phyloP scores from a whole-genome alignment of 2,329 filamentous ascomycete species.

The Balansia obtecta region DNA sequence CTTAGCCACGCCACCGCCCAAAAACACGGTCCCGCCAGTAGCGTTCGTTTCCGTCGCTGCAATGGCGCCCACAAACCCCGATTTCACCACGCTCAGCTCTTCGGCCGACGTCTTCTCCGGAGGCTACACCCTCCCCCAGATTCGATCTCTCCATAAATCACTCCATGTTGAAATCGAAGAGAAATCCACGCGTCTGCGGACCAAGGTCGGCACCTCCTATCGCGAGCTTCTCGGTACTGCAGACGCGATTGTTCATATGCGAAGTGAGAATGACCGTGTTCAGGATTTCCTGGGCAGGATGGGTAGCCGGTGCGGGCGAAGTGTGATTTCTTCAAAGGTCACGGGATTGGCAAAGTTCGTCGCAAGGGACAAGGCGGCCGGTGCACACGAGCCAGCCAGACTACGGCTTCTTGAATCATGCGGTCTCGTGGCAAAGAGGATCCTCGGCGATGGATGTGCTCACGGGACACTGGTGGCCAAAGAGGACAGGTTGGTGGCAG shows the following conservation, averaged over 20 bases:
- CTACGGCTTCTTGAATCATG: conserved; percentile 40
- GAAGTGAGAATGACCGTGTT: conserved; percentile 59
- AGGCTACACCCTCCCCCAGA: conserved; percentile 47
- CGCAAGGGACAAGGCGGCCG: conserved; percentile 15
- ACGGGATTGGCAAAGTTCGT: conserved; percentile 39
- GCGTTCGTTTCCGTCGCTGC: conserved; percentile 8
- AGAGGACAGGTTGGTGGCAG: conserved; percentile 41
- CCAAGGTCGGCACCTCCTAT: conserved; percentile 58
- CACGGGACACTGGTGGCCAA: conserved; percentile 19
- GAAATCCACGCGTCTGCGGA: conserved; percentile 48
- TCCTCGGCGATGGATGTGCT: conserved; percentile 30
- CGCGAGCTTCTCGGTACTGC: conserved; percentile 84
- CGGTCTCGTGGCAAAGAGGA: conserved; percentile 32
- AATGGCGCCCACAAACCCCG: conserved; percentile 27
- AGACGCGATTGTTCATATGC: conserved; percentile 88
- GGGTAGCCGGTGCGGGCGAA: conserved; percentile 64
- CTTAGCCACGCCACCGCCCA: background rate
- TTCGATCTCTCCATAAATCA: conserved; percentile 48
- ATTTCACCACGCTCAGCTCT: conserved; percentile 34
- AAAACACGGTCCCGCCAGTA: conserved; percentile 5
- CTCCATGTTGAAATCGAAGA: conserved; percentile 49
- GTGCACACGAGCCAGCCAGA: conserved; percentile 26
- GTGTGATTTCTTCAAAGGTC: conserved; percentile 54
- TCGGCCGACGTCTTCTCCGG: conserved; percentile 43
- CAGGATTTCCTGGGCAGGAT: conserved; percentile 61